These are phyloP conservation scores for Cytospora chrysosperma DNA, from an alignment of 2,329 filamentous ascomycete genomes.

Conservation along the genomic window DNA sequence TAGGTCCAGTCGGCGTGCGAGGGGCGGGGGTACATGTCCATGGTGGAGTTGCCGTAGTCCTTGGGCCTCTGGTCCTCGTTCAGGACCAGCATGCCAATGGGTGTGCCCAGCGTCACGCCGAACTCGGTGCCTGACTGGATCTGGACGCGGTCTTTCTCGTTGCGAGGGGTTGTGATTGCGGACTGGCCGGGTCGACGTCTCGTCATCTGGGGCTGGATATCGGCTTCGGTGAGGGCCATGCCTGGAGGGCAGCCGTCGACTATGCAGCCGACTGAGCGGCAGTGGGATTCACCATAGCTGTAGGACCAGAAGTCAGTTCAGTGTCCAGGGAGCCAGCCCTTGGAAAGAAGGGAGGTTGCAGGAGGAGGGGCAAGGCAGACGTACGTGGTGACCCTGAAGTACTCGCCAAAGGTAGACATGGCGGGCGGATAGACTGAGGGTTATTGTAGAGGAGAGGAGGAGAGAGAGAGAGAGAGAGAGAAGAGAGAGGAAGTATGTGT, in stretches of 20 bases:
- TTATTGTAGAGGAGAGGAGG: neutral
- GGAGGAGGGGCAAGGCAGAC: slow-evolving; percentile 37
- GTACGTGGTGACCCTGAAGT: slow-evolving; percentile 81
- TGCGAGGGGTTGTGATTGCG: slow-evolving; percentile 83
- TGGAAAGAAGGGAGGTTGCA: neutral
- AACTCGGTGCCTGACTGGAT: slow-evolving; percentile 93
- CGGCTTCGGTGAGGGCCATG: slow-evolving; percentile 77
- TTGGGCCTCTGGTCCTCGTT: slow-evolving; percentile 92
- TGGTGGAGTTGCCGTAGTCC: slow-evolving; percentile 87
- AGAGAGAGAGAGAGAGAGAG: too few species aligned
- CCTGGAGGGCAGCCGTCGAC: slow-evolving; percentile 90
- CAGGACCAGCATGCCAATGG: slow-evolving; percentile 80
- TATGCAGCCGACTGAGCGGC: slow-evolving; percentile 89
- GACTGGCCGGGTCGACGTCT: slow-evolving; percentile 86
- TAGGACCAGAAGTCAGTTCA: slow-evolving; percentile 14
- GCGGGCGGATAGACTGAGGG: slow-evolving; percentile 29
- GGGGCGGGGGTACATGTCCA: slow-evolving; percentile 87
- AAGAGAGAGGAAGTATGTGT: too few species aligned
- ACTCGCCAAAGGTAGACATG: slow-evolving; percentile 86
- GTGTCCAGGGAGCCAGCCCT: neutral
- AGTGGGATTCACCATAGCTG: slow-evolving; percentile 84
- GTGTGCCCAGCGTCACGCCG: slow-evolving; percentile 85
- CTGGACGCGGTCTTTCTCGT: slow-evolving; percentile 88
- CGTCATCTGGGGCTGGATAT: slow-evolving; percentile 94
- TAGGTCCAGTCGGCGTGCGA: slow-evolving; percentile 97